These are phyloP conservation scores for Spiromastix sp. DNA, from an alignment of 2,329 filamentous ascomycete species.

Conservation along the genomic window DNA sequence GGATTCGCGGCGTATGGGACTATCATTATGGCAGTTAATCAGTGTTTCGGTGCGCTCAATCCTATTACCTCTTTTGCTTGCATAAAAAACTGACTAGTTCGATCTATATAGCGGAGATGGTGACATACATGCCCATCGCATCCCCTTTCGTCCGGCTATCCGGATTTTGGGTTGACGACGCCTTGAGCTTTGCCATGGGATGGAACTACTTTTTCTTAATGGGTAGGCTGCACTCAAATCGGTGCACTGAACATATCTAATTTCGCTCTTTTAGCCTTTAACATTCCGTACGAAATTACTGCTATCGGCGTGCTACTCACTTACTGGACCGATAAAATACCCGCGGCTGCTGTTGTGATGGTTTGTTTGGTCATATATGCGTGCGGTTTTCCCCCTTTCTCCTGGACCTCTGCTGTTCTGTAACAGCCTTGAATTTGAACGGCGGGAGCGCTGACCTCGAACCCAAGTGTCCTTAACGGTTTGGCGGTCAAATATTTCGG, in stretches of 20 bases:
- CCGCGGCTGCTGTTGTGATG: constrained; percentile 28
- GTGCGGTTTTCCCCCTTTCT: constrained; percentile 12
- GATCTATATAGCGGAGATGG: constrained; percentile 38
- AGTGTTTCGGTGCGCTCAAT: constrained; percentile 14
- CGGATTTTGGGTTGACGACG: constrained; percentile 36
- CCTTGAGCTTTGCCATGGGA: constrained; percentile 34
- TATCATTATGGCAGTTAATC: constrained; percentile 23
- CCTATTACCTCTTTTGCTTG: too few relatives aligned
- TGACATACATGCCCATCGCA: constrained; percentile 31
- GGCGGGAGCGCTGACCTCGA: constrained; percentile 22
- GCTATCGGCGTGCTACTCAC: constrained; percentile 32
- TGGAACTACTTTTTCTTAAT: constrained; percentile 33
- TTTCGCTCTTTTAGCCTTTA: constrained; percentile 11
- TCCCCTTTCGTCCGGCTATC: constrained; percentile 32
- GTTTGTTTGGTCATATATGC: constrained; percentile 20
- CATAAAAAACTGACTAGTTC: too few relatives aligned
- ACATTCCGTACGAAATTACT: constrained; percentile 28
- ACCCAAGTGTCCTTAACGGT: constrained; percentile 25
- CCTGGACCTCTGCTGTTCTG: constrained; percentile 7
- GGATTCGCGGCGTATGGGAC: constrained; percentile 19
- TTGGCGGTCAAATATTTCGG: constrained; percentile 52
- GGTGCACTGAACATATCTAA: too few relatives aligned
- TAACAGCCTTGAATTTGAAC: constrained; percentile 51
- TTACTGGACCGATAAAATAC: constrained; percentile 20
- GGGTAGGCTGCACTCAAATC: constrained; percentile 34